Evolutionary conservation across 768 basidiomycete species (phyloP), one percentile per base, ranked within the genome.

Genomic region (Suillus sp.): DNA sequence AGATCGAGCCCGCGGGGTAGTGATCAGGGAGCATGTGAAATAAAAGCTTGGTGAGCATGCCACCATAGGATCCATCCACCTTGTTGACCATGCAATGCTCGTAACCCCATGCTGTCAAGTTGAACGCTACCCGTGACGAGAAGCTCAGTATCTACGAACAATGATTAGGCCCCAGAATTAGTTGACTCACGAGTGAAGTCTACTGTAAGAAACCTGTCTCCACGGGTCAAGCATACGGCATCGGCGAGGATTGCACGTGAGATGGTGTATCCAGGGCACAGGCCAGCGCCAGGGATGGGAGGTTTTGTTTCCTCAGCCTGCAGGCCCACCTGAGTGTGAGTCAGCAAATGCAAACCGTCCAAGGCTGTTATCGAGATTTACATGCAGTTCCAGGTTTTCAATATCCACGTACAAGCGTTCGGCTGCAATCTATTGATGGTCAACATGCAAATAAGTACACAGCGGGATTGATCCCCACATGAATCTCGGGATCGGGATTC

Each of bases 211-310:
- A 90, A 93, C 6, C 90, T 84, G 71, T 95, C 93, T 8, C 93
- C 92, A 37, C 92, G 85, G 35, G 84, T 85, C 62, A 94, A 78
- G 65, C 82, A 86, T 40, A 93, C 87, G 2, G 91, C 92, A 71
- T 93, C 91, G 13, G 87, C 81, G 16, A 95, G 79, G 66, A 95
- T 94, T n/a, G 91, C 90, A 50, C 93, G 82, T 8, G 91, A 91
- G 66, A 92, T 89, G 5, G 93, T 93, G 77, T 87, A 93, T 32
- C 91, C 90, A 5, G 91, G 91, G 72, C 91, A 93, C 5, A 93
- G 71, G 13, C 92, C 92, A 7, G 90, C 87, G 8, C 91, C 93
- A 1, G 85, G 82, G 27, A 80, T 79, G 7, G 86, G 83, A 2
- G 68, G 65, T 70, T 93, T 93, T 2, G 89, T 70, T 67, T 92